A percentile compares a stretch with the other conserved stretches of the same genome.
phyloP scores from a whole-genome alignment of 345 rosid species.

The Gossypium australe region DNA sequence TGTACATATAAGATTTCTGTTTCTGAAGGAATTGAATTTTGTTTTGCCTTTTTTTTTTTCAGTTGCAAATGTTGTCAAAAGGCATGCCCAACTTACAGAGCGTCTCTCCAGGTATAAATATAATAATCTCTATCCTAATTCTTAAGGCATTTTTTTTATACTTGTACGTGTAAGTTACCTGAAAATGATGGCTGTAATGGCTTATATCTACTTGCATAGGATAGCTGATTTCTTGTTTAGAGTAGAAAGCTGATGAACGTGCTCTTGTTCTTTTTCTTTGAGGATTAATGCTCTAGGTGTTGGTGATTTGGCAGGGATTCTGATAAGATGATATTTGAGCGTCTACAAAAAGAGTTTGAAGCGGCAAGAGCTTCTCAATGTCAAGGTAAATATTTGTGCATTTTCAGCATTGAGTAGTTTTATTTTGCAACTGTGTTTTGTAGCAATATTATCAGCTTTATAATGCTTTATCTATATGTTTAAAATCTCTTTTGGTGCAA shows the following conservation, averaged over 20 bases:
- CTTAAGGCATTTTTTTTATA: background rate
- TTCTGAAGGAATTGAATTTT: conserved; percentile 11
- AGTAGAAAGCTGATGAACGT: background rate
- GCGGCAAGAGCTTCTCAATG: conserved; percentile 74
- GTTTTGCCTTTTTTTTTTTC: conserved; percentile 14
- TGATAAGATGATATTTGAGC: conserved; percentile 80
- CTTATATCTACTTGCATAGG: background rate
- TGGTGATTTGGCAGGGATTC: conserved; percentile 59
- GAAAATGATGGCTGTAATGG: background rate
- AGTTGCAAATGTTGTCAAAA: conserved; percentile 80
- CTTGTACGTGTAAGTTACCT: background rate
- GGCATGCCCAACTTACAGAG: conserved; percentile 73
- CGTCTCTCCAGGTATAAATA: conserved; percentile 64
- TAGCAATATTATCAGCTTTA: background rate
- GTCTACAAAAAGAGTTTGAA: conserved; percentile 83
- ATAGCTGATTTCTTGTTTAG: background rate
- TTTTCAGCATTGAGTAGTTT: background rate
- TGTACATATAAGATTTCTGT: background rate
- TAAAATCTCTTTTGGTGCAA: background rate
- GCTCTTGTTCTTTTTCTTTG: background rate
- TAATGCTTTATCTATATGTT: background rate
- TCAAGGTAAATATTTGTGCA: conserved; percentile 44
- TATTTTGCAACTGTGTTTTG: background rate
- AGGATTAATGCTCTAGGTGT: background rate
- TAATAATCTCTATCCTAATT: background rate